Percentiles rank a stretch among this genome's conserved stretches.
Evolutionary conservation across 1,284 basidiomycete species (phyloP).

Genomic region (Rhodotorula mucilaginosa): DNA sequence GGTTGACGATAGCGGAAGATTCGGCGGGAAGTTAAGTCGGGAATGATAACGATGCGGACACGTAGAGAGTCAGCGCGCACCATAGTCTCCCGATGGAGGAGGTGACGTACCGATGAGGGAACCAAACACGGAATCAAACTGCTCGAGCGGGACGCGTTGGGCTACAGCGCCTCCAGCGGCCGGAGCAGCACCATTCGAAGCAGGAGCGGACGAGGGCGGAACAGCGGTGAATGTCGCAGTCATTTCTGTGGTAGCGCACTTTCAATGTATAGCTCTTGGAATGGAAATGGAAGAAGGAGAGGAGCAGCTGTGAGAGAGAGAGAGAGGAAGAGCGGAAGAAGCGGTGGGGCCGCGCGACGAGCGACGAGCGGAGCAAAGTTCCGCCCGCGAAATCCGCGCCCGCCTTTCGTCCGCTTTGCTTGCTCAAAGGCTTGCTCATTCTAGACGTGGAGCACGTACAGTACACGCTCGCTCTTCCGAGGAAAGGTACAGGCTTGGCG

Average conservation of each 20-base stretch:
- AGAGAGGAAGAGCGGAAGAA: background rate
- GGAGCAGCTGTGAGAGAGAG: background rate
- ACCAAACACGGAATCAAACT: slow-evolving; percentile 60
- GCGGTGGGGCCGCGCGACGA: background rate
- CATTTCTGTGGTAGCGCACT: background rate
- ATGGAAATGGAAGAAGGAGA: background rate
- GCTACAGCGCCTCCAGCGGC: background rate
- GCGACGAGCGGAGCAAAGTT: background rate
- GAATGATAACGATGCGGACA: background rate
- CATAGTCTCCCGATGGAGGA: no score
- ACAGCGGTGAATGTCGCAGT: background rate
- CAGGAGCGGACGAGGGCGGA: background rate
- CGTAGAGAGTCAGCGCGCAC: no score
- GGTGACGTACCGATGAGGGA: slow-evolving; percentile 59
- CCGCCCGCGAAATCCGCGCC: background rate
- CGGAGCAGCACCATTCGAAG: background rate
- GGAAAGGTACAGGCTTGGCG: no score
- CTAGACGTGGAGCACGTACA: no score
- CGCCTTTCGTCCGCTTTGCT: background rate
- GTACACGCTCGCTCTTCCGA: no score
- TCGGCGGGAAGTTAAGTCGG: rapidly evolving
- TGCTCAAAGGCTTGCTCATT: background rate
- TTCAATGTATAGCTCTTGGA: background rate
- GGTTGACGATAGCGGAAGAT: background rate
- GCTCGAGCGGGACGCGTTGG: slow-evolving; percentile 53